These are phyloP conservation scores for Pyrenophora seminiperda DNA, from an alignment of 2,329 filamentous ascomycete genomes.

Conservation along the genomic window DNA sequence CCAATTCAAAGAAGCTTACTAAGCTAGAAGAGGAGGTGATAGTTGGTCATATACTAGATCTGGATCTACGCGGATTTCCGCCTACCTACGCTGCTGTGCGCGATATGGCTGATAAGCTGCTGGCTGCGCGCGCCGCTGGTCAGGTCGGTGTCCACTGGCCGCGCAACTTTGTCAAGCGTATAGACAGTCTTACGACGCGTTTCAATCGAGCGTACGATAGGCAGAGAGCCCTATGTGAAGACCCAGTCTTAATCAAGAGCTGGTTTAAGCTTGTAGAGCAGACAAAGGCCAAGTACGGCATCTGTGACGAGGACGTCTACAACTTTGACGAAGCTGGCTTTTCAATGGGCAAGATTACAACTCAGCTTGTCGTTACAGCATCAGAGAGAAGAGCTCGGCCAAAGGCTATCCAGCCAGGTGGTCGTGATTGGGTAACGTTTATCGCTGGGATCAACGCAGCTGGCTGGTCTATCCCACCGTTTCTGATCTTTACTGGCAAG, in stretches of 20 bases:
- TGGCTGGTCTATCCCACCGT: conserved; percentile 15
- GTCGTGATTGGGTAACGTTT: conserved; percentile 37
- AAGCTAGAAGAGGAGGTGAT: neutral
- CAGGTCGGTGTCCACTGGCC: neutral
- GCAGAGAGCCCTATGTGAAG: no score
- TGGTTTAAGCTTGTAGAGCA: conserved; percentile 16
- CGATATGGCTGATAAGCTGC: no score
- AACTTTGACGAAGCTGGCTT: conserved; percentile 1
- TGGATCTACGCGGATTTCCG: neutral
- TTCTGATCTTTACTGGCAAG: conserved; percentile 7
- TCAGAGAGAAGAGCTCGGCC: conserved; percentile 4
- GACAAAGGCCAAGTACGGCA: conserved; percentile 19
- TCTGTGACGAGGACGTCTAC: neutral
- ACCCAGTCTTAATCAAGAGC: no score
- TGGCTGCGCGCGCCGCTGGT: neutral
- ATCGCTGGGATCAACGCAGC: conserved; percentile 26
- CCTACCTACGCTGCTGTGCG: no score
- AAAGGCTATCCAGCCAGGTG: conserved; percentile 31
- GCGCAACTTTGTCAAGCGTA: conserved; percentile 1
- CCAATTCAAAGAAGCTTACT: no score
- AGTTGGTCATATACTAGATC: neutral
- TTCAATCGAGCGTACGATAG: neutral
- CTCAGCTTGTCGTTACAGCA: no score
- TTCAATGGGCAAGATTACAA: no score
- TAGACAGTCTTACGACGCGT: conserved; percentile 1